Percentiles rank a stretch among this genome's conserved stretches.
These are phyloP conservation scores for Haematococcus lacustris DNA, from an alignment of 139 green algal genomes.

Conservation along the genomic window DNA sequence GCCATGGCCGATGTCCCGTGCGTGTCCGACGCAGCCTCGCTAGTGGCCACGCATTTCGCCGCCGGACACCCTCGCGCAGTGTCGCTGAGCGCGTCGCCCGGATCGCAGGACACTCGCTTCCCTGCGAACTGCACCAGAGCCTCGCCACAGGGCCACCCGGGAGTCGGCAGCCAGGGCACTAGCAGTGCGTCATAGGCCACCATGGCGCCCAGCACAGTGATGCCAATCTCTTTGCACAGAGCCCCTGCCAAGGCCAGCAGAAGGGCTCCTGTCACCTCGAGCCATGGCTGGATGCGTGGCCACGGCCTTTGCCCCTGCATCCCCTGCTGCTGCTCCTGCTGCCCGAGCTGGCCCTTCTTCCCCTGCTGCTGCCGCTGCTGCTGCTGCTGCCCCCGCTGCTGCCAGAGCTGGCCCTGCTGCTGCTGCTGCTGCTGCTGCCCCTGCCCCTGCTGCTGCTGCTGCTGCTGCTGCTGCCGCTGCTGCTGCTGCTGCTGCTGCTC, in stretches of 20 bases:
- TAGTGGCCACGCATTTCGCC: too few species aligned
- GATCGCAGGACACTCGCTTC: too few species aligned
- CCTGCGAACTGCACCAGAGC: too few species aligned
- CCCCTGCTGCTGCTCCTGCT: background rate
- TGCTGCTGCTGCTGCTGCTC: background rate
- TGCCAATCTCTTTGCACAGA: slow-evolving; percentile 75
- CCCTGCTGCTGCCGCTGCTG: background rate
- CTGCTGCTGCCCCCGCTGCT: background rate
- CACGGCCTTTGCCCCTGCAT: background rate
- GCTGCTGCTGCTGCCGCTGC: background rate
- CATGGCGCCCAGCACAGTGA: slow-evolving; percentile 58
- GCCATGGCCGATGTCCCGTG: too few species aligned
- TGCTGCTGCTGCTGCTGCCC: background rate
- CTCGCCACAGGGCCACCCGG: background rate
- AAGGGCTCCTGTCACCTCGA: slow-evolving; percentile 22
- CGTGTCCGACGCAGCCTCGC: too few species aligned
- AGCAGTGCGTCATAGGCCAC: slow-evolving; percentile 49
- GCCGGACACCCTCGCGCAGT: too few species aligned
- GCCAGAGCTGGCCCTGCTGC: background rate
- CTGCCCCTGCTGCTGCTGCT: too few species aligned
- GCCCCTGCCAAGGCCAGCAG: slow-evolving; percentile 39
- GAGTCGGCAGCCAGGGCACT: too few species aligned
- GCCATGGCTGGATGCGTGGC: too few species aligned
- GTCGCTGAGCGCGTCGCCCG: too few species aligned
- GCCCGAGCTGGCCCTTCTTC: background rate